A percentile compares a stretch with the other conserved stretches of the same genome.
Conservation (phyloP, 345 rosid genomes). For the Arabidopsis arenosa region DNA sequence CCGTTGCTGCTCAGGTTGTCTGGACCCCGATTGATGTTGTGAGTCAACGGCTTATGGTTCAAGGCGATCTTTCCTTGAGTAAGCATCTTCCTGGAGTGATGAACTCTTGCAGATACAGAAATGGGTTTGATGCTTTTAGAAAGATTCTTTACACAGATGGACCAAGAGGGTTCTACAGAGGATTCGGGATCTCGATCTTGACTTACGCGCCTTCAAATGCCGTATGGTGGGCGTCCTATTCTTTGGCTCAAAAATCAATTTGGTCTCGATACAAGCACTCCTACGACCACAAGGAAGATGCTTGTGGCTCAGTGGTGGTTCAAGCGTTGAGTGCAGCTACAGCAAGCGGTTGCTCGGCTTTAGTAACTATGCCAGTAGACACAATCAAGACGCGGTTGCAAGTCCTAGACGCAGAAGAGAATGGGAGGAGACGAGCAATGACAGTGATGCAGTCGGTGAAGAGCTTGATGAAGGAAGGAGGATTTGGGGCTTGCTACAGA, state of each 20-base stretch:
- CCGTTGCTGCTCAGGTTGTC: slow-evolving; percentile 86
- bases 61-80: slow-evolving; percentile 51
- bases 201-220: slow-evolving; percentile 92
- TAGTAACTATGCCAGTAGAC: slow-evolving; percentile 85
- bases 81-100: slow-evolving; percentile 44
- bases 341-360: slow-evolving; percentile 82
- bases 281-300: slow-evolving; percentile 43
- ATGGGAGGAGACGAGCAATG: slow-evolving; percentile 63
- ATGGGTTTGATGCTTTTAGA: slow-evolving; percentile 78
- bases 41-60: slow-evolving; percentile 95
- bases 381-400: slow-evolving; percentile 88
- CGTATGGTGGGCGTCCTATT: slow-evolving; percentile 90
- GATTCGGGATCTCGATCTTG: slow-evolving; percentile 82
- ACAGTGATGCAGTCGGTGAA: slow-evolving; percentile 64
- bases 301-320: slow-evolving; percentile 53
- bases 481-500: slow-evolving; percentile 75
- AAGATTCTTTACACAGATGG: slow-evolving; percentile 71
- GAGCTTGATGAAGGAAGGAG: slow-evolving; percentile 77
- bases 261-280: slow-evolving; percentile 63
- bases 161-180: slow-evolving; percentile 77
- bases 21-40: slow-evolving; percentile 96
- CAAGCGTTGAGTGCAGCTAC: slow-evolving; percentile 78
- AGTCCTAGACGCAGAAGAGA: slow-evolving; percentile 75
- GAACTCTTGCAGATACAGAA: slow-evolving; percentile 53
- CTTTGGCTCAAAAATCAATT: slow-evolving; percentile 63